phyloP scores from a whole-genome alignment of 2,329 filamentous ascomycete species.

The Neofusicoccum sp. region DNA sequence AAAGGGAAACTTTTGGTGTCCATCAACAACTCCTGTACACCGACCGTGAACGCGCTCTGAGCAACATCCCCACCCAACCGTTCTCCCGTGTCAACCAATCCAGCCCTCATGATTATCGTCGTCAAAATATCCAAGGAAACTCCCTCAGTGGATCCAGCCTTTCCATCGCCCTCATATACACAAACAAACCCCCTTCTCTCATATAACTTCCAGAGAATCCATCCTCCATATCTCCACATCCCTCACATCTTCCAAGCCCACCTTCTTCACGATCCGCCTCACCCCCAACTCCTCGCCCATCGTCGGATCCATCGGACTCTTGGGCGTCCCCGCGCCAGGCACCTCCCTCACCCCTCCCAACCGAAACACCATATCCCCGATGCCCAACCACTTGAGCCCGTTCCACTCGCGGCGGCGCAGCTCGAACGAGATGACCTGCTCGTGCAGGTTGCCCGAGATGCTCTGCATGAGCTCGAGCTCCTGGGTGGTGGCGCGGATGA shows the following conservation, averaged over 20 bases:
- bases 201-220: constrained; percentile 39
- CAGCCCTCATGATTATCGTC: too few relatives aligned
- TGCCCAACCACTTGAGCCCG: constrained; percentile 42
- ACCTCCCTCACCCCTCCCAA: constrained; percentile 36
- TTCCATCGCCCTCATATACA: too few relatives aligned
- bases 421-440: constrained; percentile 36
- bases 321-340: not conserved
- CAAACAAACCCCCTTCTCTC: not conserved
- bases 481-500: constrained; percentile 35
- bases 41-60: too few relatives aligned
- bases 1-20: too few relatives aligned
- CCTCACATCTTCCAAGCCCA: constrained; percentile 40
- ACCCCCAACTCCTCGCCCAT: constrained; percentile 8
- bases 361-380: constrained; percentile 44
- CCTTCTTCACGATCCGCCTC: constrained; percentile 33
- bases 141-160: too few relatives aligned
- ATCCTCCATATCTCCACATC: constrained; percentile 50
- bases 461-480: constrained; percentile 30
- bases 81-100: too few relatives aligned
- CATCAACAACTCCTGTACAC: too few relatives aligned
- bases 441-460: constrained; percentile 36
- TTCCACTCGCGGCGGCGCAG: constrained; percentile 38
- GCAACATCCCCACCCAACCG: too few relatives aligned
- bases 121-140: too few relatives aligned
- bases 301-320: constrained; percentile 30